phyloP scores from a whole-genome alignment of 441 rosid genomes.

The Eutrema salsugineum region DNA sequence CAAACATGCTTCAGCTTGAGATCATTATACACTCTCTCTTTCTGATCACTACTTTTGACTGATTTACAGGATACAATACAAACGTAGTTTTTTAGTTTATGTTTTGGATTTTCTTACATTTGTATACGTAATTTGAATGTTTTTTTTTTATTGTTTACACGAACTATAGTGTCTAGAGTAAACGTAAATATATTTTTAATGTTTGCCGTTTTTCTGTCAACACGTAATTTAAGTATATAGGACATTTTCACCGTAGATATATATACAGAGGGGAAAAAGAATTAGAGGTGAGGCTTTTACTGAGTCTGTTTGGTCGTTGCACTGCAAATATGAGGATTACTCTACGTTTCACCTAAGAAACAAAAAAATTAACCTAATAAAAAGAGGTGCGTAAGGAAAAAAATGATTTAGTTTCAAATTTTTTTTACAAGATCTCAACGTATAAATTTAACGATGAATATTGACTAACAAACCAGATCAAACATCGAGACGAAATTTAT shows the following conservation, averaged over 20 bases:
- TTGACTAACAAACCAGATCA: neutral
- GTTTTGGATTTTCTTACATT: neutral
- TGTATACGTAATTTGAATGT: neutral
- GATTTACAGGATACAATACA: neutral
- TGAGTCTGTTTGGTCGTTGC: neutral
- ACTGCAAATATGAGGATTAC: neutral
- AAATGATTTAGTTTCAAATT: neutral
- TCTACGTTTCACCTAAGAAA: neutral
- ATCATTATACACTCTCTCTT: conserved; percentile 11
- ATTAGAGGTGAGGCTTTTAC: neutral
- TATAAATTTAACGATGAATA: neutral
- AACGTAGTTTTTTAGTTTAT: neutral
- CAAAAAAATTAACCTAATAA: neutral
- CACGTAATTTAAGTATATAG: neutral
- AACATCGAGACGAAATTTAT: neutral
- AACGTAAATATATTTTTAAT: neutral
- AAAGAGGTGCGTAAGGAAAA: neutral
- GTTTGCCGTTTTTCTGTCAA: neutral
- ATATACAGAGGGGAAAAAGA: neutral
- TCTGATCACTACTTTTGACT: conserved; percentile 11
- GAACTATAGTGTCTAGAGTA: neutral
- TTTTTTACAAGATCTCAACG: neutral
- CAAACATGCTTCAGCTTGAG: conserved; percentile 13
- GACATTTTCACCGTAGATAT: neutral
- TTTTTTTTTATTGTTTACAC: neutral